Evolutionary conservation across 1,139 yeast species (phyloP).

Genomic region (Candida smagusa): DNA sequence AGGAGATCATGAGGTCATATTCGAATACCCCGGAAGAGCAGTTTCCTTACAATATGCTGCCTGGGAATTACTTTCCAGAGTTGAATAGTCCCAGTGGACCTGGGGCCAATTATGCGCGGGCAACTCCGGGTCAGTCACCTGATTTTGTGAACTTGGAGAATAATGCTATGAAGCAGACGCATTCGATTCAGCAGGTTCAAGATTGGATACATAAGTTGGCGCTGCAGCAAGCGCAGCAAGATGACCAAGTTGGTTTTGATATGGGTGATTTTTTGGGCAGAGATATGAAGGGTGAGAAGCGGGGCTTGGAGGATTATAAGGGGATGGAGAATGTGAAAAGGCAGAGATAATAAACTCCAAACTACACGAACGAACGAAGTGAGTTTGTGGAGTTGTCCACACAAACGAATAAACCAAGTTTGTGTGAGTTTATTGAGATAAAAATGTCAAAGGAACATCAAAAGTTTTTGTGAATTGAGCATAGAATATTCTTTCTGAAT

Average conservation of each 20-base stretch:
- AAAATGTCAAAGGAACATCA: no score
- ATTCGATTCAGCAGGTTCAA: conserved; percentile 54
- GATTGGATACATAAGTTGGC: conserved; percentile 54
- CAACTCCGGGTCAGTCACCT: conserved; percentile 8
- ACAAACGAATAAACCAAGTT: no score
- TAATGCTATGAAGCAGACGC: conserved; percentile 49
- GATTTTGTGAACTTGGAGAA: conserved; percentile 38
- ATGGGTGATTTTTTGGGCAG: conserved; percentile 34
- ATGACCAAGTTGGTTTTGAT: conserved; percentile 23
- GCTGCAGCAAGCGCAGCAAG: conserved; percentile 34
- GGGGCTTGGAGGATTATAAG: conserved; percentile 1
- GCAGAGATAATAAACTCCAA: neutral
- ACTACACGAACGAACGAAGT: no score
- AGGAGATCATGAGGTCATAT: conserved; percentile 35
- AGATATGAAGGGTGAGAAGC: neutral
- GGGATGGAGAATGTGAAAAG: conserved; percentile 1
- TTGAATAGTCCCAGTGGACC: conserved; percentile 14
- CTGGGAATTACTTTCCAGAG: conserved; percentile 34
- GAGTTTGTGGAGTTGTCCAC: no score
- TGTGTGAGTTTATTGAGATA: no score
- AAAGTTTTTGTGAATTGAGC: no score
- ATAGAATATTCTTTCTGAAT: no score
- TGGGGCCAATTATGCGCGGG: neutral
- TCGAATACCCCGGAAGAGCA: conserved; percentile 24
- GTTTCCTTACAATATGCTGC: conserved; percentile 25